phyloP scores from a whole-genome alignment of 371 early-diverging fungal species.

The Lichtheimia hyalospora region DNA sequence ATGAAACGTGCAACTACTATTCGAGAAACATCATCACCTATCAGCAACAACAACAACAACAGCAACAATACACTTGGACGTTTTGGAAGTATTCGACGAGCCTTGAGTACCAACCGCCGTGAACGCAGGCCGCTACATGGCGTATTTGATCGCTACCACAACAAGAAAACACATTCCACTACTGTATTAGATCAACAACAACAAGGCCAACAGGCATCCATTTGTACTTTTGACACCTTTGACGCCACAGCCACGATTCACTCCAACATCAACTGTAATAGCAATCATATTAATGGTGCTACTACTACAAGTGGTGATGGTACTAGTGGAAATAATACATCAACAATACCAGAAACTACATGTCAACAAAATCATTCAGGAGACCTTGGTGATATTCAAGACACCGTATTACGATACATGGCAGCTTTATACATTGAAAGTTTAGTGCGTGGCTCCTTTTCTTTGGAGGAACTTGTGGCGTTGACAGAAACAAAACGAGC shows the following conservation, averaged over 20 bases:
- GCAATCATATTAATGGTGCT: not conserved
- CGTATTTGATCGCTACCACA: constrained; percentile 11
- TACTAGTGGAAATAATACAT: not conserved
- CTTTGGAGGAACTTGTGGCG: constrained; percentile 63
- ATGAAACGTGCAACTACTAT: not conserved
- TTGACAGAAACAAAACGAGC: constrained; percentile 48
- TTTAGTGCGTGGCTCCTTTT: constrained; percentile 5
- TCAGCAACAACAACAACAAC: not conserved
- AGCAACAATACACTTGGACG: not conserved
- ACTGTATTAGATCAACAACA: not conserved
- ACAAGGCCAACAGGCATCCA: not conserved
- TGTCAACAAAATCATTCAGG: not conserved
- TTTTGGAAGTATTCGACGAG: constrained; percentile 10
- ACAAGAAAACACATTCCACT: not conserved
- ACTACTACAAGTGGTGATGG: no score
- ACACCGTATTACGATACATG: constrained; percentile 68
- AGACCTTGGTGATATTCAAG: constrained; percentile 72
- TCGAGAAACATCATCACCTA: constrained; percentile 2
- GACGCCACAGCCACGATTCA: not conserved
- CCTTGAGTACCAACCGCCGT: constrained; percentile 6
- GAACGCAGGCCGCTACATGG: constrained; percentile 9
- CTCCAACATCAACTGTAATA: not conserved
- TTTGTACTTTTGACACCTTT: not conserved
- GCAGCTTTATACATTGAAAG: constrained; percentile 6
- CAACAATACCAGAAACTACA: not conserved